Evolutionary conservation across 129 eudicot genomes (phyloP), one percentile per base, ranked within the genome.

Genomic region (Rutidosis leptorrhynchoides): DNA sequence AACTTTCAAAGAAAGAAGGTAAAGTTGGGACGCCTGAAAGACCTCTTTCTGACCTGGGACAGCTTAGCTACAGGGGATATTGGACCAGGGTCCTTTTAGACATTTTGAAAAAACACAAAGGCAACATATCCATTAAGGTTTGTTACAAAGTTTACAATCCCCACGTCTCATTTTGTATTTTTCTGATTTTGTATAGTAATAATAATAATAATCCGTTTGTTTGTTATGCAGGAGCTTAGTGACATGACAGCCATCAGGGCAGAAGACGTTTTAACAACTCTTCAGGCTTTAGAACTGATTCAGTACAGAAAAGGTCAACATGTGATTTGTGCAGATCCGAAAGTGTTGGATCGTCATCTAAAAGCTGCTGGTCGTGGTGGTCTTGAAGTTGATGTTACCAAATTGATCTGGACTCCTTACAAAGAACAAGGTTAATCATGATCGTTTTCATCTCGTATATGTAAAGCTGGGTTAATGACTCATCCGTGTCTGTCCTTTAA

Each of bases 21-120:
- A 93, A 93, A 86, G 98, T 93, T 76, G 98, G 96, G 29, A 93
- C 98, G 19, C 98, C 96, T 32, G 98, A 93, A 82, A 79, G 96
- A 29, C 98, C 98, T 32, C 96, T 93, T 67, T 93, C 98, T 64
- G 98, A 93, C 75, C 65, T 93, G 64, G 98, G 98, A 51, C 81
- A 88, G 33, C 68, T 86, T 73, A 93, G 98, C 87, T 93, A 88
- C 81, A 76, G 98, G 63, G 98, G 98, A 57, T 93, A 93, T 77
- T 93, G 98, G 98, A 93, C 96, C 21, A 82, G 96, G 19, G 96
- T 93, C 71, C 98, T 93, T 66, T 74, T 93, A 62, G 96, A 93
- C 59, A 93, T 93, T 37, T 75, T 93, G 70, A 93, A 93, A 78
- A 93, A 93, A 71, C 98, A 93, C 92, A 93, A 93, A 81, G 95